These are phyloP conservation scores for Arachis hypogaea DNA, from an alignment of 306 rosid species.

Conservation along the genomic window DNA sequence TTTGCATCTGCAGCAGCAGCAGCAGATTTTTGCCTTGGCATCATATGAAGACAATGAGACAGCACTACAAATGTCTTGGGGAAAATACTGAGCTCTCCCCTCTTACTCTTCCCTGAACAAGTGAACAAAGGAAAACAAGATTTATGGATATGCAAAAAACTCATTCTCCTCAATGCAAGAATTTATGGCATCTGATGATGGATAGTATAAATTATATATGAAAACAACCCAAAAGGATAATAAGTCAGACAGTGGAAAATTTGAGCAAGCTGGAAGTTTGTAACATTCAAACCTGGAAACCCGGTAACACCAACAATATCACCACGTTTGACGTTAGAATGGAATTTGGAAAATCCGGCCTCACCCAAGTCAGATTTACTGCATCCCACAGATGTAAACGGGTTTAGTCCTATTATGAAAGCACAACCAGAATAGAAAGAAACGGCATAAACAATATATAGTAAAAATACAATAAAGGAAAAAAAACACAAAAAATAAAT, in stretches of 20 bases:
- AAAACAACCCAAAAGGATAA: neutral
- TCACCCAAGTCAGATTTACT: constrained; percentile 69
- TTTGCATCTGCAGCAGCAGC: constrained; percentile 61
- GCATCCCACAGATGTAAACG: constrained; percentile 43
- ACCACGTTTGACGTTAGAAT: constrained; percentile 82
- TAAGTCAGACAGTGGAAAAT: neutral
- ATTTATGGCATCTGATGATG: neutral
- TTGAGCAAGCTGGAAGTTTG: constrained; percentile 5
- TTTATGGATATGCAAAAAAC: neutral
- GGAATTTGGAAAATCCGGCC: constrained; percentile 68
- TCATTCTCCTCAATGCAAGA: neutral
- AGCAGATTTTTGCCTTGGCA: constrained; percentile 78
- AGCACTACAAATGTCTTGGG: constrained; percentile 65
- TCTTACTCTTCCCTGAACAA: constrained; percentile 79
- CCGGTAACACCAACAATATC: constrained; percentile 84
- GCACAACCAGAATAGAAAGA: constrained; percentile 1
- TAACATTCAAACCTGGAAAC: constrained; percentile 70
- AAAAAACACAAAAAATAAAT: neutral
- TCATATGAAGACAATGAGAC: constrained; percentile 85
- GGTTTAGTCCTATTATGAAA: constrained; percentile 23
- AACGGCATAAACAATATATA: constrained; percentile 3
- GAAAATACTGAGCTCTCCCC: constrained; percentile 87
- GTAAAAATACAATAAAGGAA: neutral
- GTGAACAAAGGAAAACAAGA: neutral
- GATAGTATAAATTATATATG: neutral